Conservation (phyloP, 2,329 filamentous ascomycete species). For the Neofusicoccum ribis region DNA sequence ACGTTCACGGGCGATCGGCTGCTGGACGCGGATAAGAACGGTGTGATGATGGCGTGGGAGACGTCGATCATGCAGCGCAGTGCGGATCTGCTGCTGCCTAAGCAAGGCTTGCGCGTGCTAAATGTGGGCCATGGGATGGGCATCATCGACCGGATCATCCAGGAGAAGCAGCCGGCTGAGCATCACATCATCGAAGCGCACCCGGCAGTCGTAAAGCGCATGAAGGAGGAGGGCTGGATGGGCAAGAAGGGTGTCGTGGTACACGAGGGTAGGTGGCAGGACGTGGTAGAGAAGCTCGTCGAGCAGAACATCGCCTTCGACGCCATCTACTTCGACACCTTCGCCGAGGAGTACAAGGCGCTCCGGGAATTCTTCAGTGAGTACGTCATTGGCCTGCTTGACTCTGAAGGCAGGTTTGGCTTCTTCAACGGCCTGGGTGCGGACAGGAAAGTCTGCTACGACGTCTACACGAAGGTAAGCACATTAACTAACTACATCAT, state of each 20-base stretch:
- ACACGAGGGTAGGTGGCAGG: constrained; percentile 53
- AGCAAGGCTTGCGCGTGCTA: constrained; percentile 45
- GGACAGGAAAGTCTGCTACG: constrained; percentile 89
- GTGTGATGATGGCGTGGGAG: constrained; percentile 58
- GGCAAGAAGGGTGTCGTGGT: constrained; percentile 51
- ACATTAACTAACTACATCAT: constrained; percentile 1
- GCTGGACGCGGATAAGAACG: constrained; percentile 51
- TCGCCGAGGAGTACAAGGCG: constrained; percentile 88
- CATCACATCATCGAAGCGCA: constrained; percentile 57
- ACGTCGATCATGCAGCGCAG: constrained; percentile 50
- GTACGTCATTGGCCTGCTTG: constrained; percentile 76
- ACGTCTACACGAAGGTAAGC: constrained; percentile 79
- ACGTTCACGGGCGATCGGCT: constrained; percentile 50
- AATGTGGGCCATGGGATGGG: constrained; percentile 55
- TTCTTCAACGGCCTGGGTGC: constrained; percentile 81
- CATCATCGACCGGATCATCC: constrained; percentile 51
- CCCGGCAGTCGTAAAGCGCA: constrained; percentile 47
- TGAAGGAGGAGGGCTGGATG: constrained; percentile 50
- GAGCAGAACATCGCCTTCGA: constrained; percentile 47
- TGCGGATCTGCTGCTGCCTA: constrained; percentile 44
- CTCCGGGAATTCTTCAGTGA: constrained; percentile 87
- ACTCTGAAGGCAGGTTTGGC: constrained; percentile 59
- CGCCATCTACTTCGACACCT: constrained; percentile 90
- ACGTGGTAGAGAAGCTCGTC: constrained; percentile 47
- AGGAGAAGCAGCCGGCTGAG: constrained; percentile 43